Evolutionary conservation across 192 early-diverging fungal genomes (phyloP), one percentile per base, ranked within the genome.

Genomic region (Martensiomyces pterosporus): DNA sequence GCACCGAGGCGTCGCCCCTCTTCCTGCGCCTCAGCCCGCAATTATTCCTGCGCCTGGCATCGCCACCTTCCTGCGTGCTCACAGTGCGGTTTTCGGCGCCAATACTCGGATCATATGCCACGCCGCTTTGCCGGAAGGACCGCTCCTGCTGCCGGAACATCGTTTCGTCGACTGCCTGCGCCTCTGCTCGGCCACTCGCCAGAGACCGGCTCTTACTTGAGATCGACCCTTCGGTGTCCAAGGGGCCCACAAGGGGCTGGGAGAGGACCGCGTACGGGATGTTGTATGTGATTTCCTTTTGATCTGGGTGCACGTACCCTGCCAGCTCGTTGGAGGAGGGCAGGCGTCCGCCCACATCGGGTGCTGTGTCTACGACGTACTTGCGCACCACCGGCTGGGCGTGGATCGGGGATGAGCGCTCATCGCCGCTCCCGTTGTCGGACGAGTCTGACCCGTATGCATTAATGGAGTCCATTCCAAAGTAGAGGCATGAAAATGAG

Each of bases 121-220:
- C 87, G 3, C 93, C 92, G 52, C 77, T 83, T 6, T 85, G 83
- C 26, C 83, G 64, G 54, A 86, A 95, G 7, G 89, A 88, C 37
- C 92, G 84, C 52, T 92, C 82, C 71, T 96, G 86, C 26, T 82
- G 79, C 21, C 86, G 76, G 43, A 98, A 98, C 51, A 44, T 19
- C 12, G 16, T 13, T 37, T 71, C 67, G 17, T 56, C 52, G 3
- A 71, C 53, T 5, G 48, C 67, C 21, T 71, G 67, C 17, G n/a
- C 14, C 24, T 64, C 67, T 15, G 59, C 67, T 0, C 32, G 50
- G 0, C 67, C 67, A 26, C 55, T 51, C 0, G 39, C 24, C 18
- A 44, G 17, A 10, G 44, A 39, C 29, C 22, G 45, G 22, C 39
- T 16, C 13, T 45, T 54, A 51, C 43, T 47, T 2, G 33, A 47